Evolutionary conservation across 305 asterid species (phyloP).

Genomic region (Solanum hybrid): DNA sequence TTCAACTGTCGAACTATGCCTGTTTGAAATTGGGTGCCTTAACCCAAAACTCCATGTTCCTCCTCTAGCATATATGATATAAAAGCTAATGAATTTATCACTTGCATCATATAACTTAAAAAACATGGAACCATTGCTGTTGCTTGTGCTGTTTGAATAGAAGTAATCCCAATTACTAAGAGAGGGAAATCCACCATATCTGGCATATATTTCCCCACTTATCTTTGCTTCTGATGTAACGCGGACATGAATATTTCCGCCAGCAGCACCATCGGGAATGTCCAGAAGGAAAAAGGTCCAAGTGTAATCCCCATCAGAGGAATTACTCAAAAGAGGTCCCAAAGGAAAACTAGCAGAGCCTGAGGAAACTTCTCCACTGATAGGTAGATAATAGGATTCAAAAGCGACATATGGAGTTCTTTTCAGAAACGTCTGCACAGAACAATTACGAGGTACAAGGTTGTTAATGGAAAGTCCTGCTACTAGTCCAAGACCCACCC

Average conservation of each 20-base stretch:
- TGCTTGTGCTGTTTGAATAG: conserved; percentile 58
- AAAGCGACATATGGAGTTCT: conserved; percentile 52
- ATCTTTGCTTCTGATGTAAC: conserved; percentile 44
- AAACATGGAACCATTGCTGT: conserved; percentile 79
- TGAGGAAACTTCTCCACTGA: conserved; percentile 33
- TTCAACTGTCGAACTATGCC: conserved; percentile 21
- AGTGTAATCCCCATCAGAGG: conserved; percentile 29
- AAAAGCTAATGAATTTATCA: conserved; percentile 55
- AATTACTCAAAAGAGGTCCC: conserved; percentile 73
- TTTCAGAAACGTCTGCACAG: conserved; percentile 65
- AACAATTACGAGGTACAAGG: conserved; percentile 17
- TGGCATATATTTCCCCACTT: conserved; percentile 62
- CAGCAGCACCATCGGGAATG: conserved; percentile 71
- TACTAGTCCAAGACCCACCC: background rate
- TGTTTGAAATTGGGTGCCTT: conserved; percentile 36
- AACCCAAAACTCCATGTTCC: conserved; percentile 88
- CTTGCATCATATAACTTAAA: conserved; percentile 67
- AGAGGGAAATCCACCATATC: conserved; percentile 85
- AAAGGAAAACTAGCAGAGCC: conserved; percentile 56
- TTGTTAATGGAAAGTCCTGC: conserved; percentile 12
- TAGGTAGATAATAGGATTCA: conserved; percentile 70
- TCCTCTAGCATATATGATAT: conserved; percentile 57
- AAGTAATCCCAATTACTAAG: conserved; percentile 72
- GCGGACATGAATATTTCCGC: conserved; percentile 67
- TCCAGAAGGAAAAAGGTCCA: conserved; percentile 87